phyloP scores from a whole-genome alignment of 129 eudicot species.

The Helianthus annuus region HanXRQr2.0-SUNRISE NC_035449.2:47479377-47479876 shows the following conservation, averaged over 20 bases:
- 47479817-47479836: background rate
- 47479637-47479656: background rate
- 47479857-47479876: slow-evolving; percentile 21
- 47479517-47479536: too few species aligned
- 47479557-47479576: background rate
- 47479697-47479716: slow-evolving; percentile 11
- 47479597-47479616: background rate
- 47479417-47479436: background rate
- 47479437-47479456: background rate
- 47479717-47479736: slow-evolving; percentile 29
- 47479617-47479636: background rate
- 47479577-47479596: background rate
- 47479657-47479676: slow-evolving; percentile 9
- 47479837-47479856: slow-evolving; percentile 25
- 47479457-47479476: too few species aligned
- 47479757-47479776: slow-evolving; percentile 19
- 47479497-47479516: too few species aligned
- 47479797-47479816: slow-evolving; percentile 25
- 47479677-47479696: background rate
- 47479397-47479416: background rate
- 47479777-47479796: slow-evolving; percentile 17
- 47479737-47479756: slow-evolving; percentile 36
- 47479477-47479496: too few species aligned
- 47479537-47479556: too few species aligned
- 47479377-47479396: background rate